phyloP scores from a whole-genome alignment of 202 grass and related monocot species.

The Alloteropsis angusta region DNA sequence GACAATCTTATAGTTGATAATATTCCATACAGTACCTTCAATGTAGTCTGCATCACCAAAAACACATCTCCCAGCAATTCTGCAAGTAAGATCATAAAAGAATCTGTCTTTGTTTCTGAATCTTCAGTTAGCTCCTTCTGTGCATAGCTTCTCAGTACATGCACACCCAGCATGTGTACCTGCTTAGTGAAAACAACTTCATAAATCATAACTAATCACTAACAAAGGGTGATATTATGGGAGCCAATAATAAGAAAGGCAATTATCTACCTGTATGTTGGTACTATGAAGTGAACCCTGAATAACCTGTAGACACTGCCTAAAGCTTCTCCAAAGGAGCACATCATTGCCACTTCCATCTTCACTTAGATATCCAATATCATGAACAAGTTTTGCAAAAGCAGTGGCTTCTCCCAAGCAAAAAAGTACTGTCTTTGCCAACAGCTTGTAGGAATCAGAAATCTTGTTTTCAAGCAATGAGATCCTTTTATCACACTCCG shows the following conservation, averaged over 20 bases:
- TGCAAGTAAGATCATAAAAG: constrained; percentile 52
- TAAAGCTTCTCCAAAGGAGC: constrained; percentile 41
- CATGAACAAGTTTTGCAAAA: constrained; percentile 66
- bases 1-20: constrained; percentile 13
- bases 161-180: constrained; percentile 69
- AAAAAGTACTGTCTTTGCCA: constrained; percentile 67
- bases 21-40: constrained; percentile 51
- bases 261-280: constrained; percentile 66
- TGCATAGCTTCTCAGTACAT: constrained; percentile 72
- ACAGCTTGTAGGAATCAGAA: constrained; percentile 56
- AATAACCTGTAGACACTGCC: constrained; percentile 52
- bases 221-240: background rate
- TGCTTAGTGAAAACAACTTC: constrained; percentile 34
- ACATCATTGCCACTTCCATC: constrained; percentile 30
- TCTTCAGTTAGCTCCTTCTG: constrained; percentile 76
- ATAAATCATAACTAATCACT: constrained; percentile 20
- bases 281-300: constrained; percentile 47
- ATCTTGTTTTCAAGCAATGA: constrained; percentile 43
- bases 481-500: constrained; percentile 61
- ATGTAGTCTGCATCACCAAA: constrained; percentile 48
- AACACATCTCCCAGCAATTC: constrained; percentile 73
- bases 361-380: constrained; percentile 35
- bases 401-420: constrained; percentile 58
- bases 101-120: constrained; percentile 38
- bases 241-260: background rate